Evolutionary conservation across 2,329 filamentous ascomycete genomes (phyloP), one percentile per base, ranked within the genome.

Genomic region (Ophiostoma himal-ulmi): DNA sequence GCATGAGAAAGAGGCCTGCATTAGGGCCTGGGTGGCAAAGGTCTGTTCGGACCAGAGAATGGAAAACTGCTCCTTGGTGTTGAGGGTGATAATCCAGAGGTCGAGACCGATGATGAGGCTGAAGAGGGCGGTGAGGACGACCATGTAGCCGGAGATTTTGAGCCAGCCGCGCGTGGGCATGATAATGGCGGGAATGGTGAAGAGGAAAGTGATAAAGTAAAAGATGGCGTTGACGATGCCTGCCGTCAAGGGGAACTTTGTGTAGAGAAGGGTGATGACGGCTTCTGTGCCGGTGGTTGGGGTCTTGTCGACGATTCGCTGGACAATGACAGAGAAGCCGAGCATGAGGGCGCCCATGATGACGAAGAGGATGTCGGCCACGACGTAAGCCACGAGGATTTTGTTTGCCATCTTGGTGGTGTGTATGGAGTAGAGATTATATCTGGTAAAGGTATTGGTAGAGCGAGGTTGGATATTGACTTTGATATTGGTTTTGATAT

Each of bases 1-100:
- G 86, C 92, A 95, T 75, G 87, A 78, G 78, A 94, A 94, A 76
- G 85, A 83, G 75, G 86, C 84, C 79, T 95, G 91, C 77, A 95
- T 83, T 69, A 94, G 80, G 73, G 85, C 86, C 78, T 93, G 90
- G 4, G 88, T 82, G 1, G 79, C 74, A 0, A 83, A 76, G 3
- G 84, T 76, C 78, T 91, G 87, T 5, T 80, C 76, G 34, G 82
- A 80, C 86, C 90, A 95, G 69, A 90, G 82, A 1, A 80, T 77
- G 71, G 79, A 81, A 72, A 94, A 86, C 72, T 86, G 86, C 52
- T 84, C 83, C 76, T 89, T 86, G 65, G 89, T 89, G 75, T 83
- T 85, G 74, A 95, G 81, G 1, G 92, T 94, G 75, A 89, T 82
- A 76, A 93, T 86, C 92, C 90, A 93, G 73, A 92, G 82, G 73